Base-by-base conservation (phyloP, 768 basidiomycete species). In the Agrocybe pediades region DNA sequence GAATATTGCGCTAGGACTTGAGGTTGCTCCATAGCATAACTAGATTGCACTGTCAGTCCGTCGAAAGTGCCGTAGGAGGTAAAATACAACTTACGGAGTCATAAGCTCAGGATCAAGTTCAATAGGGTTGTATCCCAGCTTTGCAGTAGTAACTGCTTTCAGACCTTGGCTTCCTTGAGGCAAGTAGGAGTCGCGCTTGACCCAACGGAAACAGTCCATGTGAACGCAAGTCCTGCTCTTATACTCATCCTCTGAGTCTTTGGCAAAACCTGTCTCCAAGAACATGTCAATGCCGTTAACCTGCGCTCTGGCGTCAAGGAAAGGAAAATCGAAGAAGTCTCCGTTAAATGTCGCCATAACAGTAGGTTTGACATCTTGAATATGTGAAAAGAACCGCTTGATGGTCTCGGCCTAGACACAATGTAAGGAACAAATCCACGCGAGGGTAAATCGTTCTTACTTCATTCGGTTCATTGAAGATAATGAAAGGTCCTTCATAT, bases 131-230 rank as follows among this genome's bases (percentile, higher is more conserved):
- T 99, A 99, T 2, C 97, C 97, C 9, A 99, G 73, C 71, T 99
- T 99, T 16, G 92, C 84, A 0, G 89, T 95, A 1, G 97, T 99
- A 13, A 98, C 97, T 0, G 97, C 97, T 68, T 99, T 99, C 68
- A 99, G 75, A 65, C 97, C 97, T 67, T 98, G 97, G 78, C 91
- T 94, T 41, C 97, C 97, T 75, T 98, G 97, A 1, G 97, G 97
- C 15, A 99, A 75, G 68, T 99, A 98, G 7, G 95, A 98, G 73
- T 98, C 97, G 39, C 97, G 88, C 71, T 99, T 98, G 46, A 99
- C 97, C 97, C 97, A 99, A 62, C 96, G 86, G 80, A 98, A 98
- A 68, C 94, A 96, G 65, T 99, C 97, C 97, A 99, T 97, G 67
- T 99, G 97, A 19, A 88, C 92, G 64, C 95, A 98, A 17, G 80